Evolutionary conservation across 768 basidiomycete genomes (phyloP), one percentile per base, ranked within the genome.

Genomic region (Mycena alexandri): DNA sequence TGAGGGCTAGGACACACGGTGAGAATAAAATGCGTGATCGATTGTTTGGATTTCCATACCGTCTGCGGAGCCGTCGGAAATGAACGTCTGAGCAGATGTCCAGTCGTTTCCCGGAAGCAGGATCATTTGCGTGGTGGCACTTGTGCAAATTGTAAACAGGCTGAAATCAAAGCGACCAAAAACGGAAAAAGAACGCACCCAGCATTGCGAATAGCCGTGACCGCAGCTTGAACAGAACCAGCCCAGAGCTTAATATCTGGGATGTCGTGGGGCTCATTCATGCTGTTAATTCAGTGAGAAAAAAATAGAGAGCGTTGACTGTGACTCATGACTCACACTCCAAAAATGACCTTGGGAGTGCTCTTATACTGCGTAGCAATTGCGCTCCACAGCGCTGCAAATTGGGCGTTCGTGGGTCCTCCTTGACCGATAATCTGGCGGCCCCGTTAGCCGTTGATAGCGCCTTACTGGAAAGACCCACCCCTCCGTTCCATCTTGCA

Each of bases 251-350:
- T 65, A 72, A 87, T 85, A 25, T 61, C 48, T 10, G 85, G 84
- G 7, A 87, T 74, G 72, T 89, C 86, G 68, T 90, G 88, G 6
- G 89, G 88, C 70, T 89, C 88, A 69, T 89, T 89, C 87, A 89
- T 88, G 19, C 85, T 86, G 29, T 33, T 17, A 29, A 16, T 55
- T 52, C 51, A 34, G 8, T 52, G 25, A 33, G 17, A 24, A 10
- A 17, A 63, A 1, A 48, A 25, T 36, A 17, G 13, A 17, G 34
- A 50, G 51, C 17, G 7, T 55, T 34, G 33, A 48, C 16, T 34
- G 22, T 2, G 8, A n/a, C n/a, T n/a, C 25, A 10, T 89, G 89
- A 79, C 84, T 55, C 70, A 86, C 85, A 86, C 67, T 62, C 84
- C 86, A 51, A 87, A 87, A 22, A 86, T 77, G 33, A 87, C 74